Base-by-base conservation (phyloP, 192 early-diverging fungal genomes). In the Backusella australiensis region DNA sequence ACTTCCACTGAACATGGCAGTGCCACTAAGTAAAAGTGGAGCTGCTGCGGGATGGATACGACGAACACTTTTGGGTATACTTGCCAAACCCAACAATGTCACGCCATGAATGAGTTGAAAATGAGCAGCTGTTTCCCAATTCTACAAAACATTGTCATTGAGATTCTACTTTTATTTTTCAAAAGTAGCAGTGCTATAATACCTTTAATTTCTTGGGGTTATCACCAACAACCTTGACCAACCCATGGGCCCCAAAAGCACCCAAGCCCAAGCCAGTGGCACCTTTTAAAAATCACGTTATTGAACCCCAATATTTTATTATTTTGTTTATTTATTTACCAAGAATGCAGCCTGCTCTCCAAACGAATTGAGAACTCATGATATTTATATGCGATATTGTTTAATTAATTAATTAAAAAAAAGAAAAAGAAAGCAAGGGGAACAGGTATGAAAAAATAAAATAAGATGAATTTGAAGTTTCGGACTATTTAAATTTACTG, bases 61-160 rank as follows among this genome's bases (percentile, higher is more conserved):
- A 0, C 80, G 75, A 52, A 81, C 71, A 39, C 79, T 36, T 5
- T 70, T 39, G n/a, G 84, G 85, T 7, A 80, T 80, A 29, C 81
- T 80, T 34, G 83, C 81, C 29, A 85, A 70, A 12, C 79, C 84
- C 26, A 91, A 77, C 26, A 91, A 68, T 9, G 85, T 82, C 0
- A 89, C 77, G 9, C 83, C 80, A 67, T 90, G 85, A 5, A 89
- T 71, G 39, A 91, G 59, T 56, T 89, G 87, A 52, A 86, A 89
- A 35, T 87, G 75, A 15, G 90, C 76, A 6, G 88, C 90, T 41
- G 74, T 86, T 23, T 76, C 74, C 87, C 86, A 90, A 66, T 82
- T 85, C 81, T 84, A 41, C 14, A 15, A 32, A 32, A 49, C 35
- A 15, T 7, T 44, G 12, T 44, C 42, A 44, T 44, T 44, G 15